Evolutionary conservation across 108 stramenopile species (phyloP), one percentile per base, ranked within the genome.

Genomic region (Skeletonema costatum): DNA sequence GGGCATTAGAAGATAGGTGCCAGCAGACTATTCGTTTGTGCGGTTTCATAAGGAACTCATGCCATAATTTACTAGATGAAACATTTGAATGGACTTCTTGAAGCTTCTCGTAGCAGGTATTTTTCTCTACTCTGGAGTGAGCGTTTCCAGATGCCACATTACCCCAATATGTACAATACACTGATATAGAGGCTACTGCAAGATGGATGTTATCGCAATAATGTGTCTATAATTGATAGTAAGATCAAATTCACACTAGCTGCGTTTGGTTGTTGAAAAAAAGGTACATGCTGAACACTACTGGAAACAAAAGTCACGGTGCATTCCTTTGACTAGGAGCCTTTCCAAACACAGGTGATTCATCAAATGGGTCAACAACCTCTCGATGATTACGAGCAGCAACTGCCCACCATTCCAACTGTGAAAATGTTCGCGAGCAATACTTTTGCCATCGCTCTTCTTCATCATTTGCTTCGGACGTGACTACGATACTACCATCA

Each of bases 371-470:
- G 67, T 92, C 92, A 32, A 79, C 72, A 13, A 70, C 31, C 4
- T 64, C 66, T 30, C 82, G 74, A 39, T 93, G 90, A 12, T 68
- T 56, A 17, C 76, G 82, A 46, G 85, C 73, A 12, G 92, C 92
- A 32, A 72, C 77, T 8, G 71, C 92, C 90, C 88, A 90, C 93
- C 91, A 94, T 74, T 94, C 90, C 73, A 92, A 79, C 75, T 94
- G 91, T 16, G 77, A 82, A 78, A 91, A 79, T 59, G 87, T 88
- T n/a, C 91, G 80, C 58, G 53, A 79, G 41, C 61, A 72, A 53
- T 92, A 94, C 9, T 59, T 60, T 13, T 64, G 6, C 90, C 93
- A 92, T 59, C 73, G 33, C 11, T 73, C 61, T 32, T 74, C 77
- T 12, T 75, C 65, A 36, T 81, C 50, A 12, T 46, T 58, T 19